Conservation (phyloP, 1,139 yeast species). For the Saccharomyces hybrid region DNA sequence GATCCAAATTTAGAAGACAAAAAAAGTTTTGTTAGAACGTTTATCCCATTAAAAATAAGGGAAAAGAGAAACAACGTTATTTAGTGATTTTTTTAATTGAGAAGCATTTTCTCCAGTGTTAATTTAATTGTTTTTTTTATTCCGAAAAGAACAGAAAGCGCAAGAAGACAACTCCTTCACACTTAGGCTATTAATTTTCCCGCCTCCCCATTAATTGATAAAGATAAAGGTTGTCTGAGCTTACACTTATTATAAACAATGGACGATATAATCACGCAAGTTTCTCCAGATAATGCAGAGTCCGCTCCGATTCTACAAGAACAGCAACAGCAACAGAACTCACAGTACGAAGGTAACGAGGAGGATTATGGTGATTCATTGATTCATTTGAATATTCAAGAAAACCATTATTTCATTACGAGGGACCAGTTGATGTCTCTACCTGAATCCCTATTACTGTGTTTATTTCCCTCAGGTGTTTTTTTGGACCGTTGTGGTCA, state of each 20-base stretch:
- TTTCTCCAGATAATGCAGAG: slow-evolving; percentile 37
- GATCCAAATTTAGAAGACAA: neutral
- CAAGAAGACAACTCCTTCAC: neutral
- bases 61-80: neutral
- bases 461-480: slow-evolving; percentile 86
- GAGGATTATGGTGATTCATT: slow-evolving; percentile 51
- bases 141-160: neutral
- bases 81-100: neutral
- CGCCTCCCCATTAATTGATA: neutral
- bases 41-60: neutral
- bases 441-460: slow-evolving; percentile 82
- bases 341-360: slow-evolving; percentile 28
- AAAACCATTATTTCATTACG: slow-evolving; percentile 60
- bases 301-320: slow-evolving; percentile 1
- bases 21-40: neutral
- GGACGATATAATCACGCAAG: slow-evolving; percentile 55
- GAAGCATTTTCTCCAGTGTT: neutral
- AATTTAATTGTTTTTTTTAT: neutral
- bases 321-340: neutral
- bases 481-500: slow-evolving; percentile 68
- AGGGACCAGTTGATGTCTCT: slow-evolving; percentile 84
- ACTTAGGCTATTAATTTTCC: neutral
- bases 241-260: slow-evolving; percentile 7
- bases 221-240: neutral
- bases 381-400: slow-evolving; percentile 67